Evolutionary conservation across 169 alveolate genomes (phyloP).

Genomic region (Blepharisma undulans): DNA sequence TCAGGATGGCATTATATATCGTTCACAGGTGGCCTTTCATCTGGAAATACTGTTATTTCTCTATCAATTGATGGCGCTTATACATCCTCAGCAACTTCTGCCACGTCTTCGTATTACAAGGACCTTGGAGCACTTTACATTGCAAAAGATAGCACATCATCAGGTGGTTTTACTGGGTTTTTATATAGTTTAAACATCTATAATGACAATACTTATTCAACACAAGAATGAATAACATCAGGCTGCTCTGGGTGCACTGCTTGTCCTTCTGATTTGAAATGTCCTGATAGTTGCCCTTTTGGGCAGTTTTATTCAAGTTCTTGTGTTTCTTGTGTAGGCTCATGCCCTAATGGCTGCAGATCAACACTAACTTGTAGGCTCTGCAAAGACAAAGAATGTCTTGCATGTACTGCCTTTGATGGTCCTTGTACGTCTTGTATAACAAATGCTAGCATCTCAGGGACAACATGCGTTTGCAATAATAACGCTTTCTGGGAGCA

Average conservation of each 20-base stretch:
- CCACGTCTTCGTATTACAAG: background rate
- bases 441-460: background rate
- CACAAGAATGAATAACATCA: background rate
- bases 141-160: background rate
- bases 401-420: background rate
- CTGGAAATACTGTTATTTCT: background rate
- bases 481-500: background rate
- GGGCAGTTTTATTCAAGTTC: background rate
- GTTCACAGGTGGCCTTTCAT: background rate
- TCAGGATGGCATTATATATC: background rate
- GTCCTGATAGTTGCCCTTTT: background rate
- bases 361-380: background rate
- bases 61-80: background rate
- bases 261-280: background rate
- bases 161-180: background rate
- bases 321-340: background rate
- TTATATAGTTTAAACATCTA: background rate
- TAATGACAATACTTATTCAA: background rate
- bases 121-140: background rate
- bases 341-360: background rate
- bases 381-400: constrained; percentile 1
- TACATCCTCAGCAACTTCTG: background rate
- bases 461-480: background rate
- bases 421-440: background rate
- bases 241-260: background rate